Evolutionary conservation across 352 stramenopile species (phyloP), one percentile per base, ranked within the genome.

Genomic region (Thraustotheca clavata): DNA sequence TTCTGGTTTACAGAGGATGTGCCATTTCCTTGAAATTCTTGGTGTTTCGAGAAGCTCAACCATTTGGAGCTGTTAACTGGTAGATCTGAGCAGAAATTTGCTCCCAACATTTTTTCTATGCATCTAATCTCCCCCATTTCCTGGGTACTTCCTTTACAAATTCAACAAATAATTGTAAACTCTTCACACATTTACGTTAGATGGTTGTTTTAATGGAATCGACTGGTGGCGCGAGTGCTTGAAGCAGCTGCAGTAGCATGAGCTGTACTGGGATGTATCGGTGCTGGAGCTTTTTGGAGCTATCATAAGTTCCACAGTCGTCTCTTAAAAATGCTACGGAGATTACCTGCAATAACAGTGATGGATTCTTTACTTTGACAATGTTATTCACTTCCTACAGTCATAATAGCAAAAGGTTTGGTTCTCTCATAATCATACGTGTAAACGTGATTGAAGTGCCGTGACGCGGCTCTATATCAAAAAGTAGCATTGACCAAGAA

Each of bases 301-400:
- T 63, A 55, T n/a, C 20, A 14, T 9, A 62, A 41, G 4, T 3
- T 26, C 27, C 36, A 27, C 3, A 4, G 20, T 63, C 2, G 39
- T 11, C 22, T 18, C 36, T 27, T 6, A 47, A 3, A 50, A 3
- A n/a, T 52, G 27, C 35, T 31, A 36, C 2, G 69, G n/a, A n/a
- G n/a, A n/a, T n/a, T 77, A 97, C 79, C 80, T 98, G 91, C 36
- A 97, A 70, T 60, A 98, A 67, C 61, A 98, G 73, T 36, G 84
- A 96, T 38, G 91, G 90, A 63, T 97, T 98, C 68, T 97, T 97
- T 41, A 92, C 86, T 72, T 98, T 97, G 62, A 98, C 88, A 40
- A 98, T 91, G 62, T 88, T 96, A 72, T 96, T 96, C 27, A 97
- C 88, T 60, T 98, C 92, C 74, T 92, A 60, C 18, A 39, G 7